These are phyloP conservation scores for Fusarium sp. DNA, from an alignment of 2,329 filamentous ascomycete species.

Conservation along the genomic window DNA sequence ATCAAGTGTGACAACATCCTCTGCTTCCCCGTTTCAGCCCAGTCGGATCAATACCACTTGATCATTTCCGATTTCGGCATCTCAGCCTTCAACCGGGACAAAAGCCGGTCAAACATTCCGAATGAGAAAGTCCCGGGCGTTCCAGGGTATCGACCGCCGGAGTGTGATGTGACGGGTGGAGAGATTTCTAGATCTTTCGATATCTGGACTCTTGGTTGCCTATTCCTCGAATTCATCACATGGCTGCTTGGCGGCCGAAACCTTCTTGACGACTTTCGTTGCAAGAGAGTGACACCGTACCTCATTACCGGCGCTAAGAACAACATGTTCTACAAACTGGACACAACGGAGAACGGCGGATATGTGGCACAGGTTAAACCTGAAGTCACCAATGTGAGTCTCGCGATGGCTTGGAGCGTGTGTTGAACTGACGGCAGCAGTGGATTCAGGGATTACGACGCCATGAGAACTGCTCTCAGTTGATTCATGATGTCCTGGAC, in stretches of 20 bases:
- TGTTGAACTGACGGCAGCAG: neutral
- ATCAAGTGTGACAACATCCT: constrained; percentile 26
- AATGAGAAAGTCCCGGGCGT: neutral
- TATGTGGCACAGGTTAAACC: constrained; percentile 17
- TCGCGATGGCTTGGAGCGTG: too few species aligned
- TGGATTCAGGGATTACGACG: neutral
- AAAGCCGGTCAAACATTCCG: constrained; percentile 27
- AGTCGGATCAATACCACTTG: neutral
- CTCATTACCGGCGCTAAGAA: neutral
- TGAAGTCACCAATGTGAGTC: constrained; percentile 11
- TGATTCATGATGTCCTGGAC: constrained; percentile 3
- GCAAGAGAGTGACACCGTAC: neutral
- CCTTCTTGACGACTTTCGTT: fast-evolving
- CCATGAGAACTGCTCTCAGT: neutral
- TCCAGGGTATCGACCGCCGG: constrained; percentile 12
- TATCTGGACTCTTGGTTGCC: constrained; percentile 21
- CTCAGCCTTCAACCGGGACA: neutral
- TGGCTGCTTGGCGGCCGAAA: constrained; percentile 18
- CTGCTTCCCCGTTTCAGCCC: neutral
- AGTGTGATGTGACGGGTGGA: constrained; percentile 14
- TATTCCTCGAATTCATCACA: constrained; percentile 19
- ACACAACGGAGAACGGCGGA: neutral
- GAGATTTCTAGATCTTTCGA: constrained; percentile 19
- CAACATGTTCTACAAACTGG: constrained; percentile 13
- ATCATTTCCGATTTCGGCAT: constrained; percentile 20